Percentiles rank a stretch among this genome's conserved stretches.
These are phyloP conservation scores for Saccharomyces hybrid DNA, from an alignment of 1,139 yeast genomes.

Conservation along the genomic window DNA sequence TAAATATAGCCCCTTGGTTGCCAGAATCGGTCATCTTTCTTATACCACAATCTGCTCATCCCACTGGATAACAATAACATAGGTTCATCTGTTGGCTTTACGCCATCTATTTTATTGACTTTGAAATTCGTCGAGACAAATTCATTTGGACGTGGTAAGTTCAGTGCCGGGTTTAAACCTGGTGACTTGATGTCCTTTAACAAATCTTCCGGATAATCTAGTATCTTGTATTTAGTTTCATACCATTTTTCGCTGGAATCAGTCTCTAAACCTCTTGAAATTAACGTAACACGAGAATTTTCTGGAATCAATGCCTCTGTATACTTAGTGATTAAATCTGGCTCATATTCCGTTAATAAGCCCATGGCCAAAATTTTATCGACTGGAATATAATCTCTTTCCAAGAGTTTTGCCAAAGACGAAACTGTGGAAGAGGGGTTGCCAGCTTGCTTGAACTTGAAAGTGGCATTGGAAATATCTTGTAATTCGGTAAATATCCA, in stretches of 20 bases:
- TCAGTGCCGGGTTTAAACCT: conserved; percentile 38
- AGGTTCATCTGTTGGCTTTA: conserved; percentile 40
- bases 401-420: conserved; percentile 41
- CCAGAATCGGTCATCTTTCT: conserved; percentile 82
- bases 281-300: conserved; percentile 54
- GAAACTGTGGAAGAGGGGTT: conserved; percentile 55
- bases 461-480: conserved; percentile 41
- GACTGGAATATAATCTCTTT: conserved; percentile 51
- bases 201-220: conserved; percentile 39
- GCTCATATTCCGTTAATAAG: conserved; percentile 52
- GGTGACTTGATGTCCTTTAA: conserved; percentile 32
- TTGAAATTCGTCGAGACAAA: conserved; percentile 75
- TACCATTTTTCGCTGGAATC: conserved; percentile 69
- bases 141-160: conserved; percentile 62
- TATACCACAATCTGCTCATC: conserved; percentile 64
- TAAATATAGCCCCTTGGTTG: conserved; percentile 78
- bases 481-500: conserved; percentile 46
- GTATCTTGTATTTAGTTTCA: conserved; percentile 67
- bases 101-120: conserved; percentile 40
- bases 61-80: conserved; percentile 38
- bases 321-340: conserved; percentile 44
- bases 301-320: conserved; percentile 44
- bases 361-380: conserved; percentile 50
- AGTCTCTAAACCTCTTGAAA: conserved; percentile 42
- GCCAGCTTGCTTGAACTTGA: conserved; percentile 60